A percentile compares a stretch with the other conserved stretches of the same genome.
phyloP scores from a whole-genome alignment of 306 rosid genomes.

The Inga leiocalycina region DNA sequence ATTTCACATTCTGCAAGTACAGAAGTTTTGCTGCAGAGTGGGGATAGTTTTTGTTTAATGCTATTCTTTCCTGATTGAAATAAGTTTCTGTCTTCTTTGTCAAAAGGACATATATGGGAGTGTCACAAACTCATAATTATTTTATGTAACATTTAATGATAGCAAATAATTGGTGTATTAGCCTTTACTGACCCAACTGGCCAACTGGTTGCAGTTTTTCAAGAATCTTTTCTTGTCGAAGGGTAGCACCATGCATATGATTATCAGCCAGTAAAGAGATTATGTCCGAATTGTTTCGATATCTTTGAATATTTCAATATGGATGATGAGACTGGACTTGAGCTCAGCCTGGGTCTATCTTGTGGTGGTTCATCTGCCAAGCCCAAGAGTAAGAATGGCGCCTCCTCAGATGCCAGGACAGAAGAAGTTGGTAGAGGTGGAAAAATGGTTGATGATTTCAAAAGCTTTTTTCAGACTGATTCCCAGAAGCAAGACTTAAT shows the following conservation, averaged over 20 bases:
- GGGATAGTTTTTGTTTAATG: neutral
- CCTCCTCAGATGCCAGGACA: conserved; percentile 56
- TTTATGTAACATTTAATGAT: conserved; percentile 7
- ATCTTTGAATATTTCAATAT: conserved; percentile 44
- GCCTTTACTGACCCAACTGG: conserved; percentile 24
- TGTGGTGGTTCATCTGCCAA: conserved; percentile 80
- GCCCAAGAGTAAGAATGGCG: conserved; percentile 73
- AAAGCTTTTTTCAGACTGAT: conserved; percentile 66
- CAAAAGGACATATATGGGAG: neutral
- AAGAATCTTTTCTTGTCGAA: conserved; percentile 16
- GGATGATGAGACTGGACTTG: conserved; percentile 96
- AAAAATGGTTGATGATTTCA: conserved; percentile 77
- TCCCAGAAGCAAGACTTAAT: conserved; percentile 69
- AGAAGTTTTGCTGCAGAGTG: neutral
- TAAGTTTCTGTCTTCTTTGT: neutral
- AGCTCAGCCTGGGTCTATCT: conserved; percentile 93
- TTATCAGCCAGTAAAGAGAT: conserved; percentile 23
- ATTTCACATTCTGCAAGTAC: neutral
- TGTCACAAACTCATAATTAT: neutral
- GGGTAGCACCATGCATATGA: conserved; percentile 20
- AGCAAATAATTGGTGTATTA: neutral
- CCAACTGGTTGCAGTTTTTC: conserved; percentile 33
- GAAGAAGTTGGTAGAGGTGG: conserved; percentile 78
- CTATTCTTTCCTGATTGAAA: conserved; percentile 23
- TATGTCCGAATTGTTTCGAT: conserved; percentile 32